Conservation (phyloP, 805 yeast species). For the Ogataea kodamae region DNA sequence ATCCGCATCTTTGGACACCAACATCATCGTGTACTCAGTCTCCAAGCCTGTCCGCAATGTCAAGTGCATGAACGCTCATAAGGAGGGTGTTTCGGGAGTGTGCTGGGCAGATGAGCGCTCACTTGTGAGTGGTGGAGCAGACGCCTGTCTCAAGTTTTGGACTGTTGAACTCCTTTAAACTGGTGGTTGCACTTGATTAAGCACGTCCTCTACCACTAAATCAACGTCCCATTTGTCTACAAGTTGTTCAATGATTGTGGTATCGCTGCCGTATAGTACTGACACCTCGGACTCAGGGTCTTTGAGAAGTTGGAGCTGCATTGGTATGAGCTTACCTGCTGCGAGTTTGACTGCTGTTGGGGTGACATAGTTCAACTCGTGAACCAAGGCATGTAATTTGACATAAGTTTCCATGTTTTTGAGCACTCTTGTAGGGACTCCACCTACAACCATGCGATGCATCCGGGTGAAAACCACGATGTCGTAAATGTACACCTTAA, state of each 20-base stretch:
- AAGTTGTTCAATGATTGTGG: conserved; percentile 38
- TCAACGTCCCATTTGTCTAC: conserved; percentile 44
- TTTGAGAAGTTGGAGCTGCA: conserved; percentile 35
- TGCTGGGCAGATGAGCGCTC: conserved; percentile 55
- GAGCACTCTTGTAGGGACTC: conserved; percentile 46
- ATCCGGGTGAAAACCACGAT: conserved; percentile 49
- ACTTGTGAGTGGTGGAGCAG: conserved; percentile 73
- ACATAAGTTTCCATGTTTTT: conserved; percentile 40
- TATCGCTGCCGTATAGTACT: conserved; percentile 54
- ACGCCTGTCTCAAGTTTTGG: conserved; percentile 81
- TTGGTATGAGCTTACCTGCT: conserved; percentile 46
- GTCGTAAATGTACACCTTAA: conserved; percentile 54
- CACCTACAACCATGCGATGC: conserved; percentile 52
- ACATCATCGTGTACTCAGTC: conserved; percentile 75
- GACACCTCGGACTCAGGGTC: conserved; percentile 47
- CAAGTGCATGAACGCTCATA: conserved; percentile 77
- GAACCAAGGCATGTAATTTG: conserved; percentile 40
- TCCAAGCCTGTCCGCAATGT: conserved; percentile 72
- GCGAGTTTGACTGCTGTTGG: conserved; percentile 53
- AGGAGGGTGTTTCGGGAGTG: conserved; percentile 77
- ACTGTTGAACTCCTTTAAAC: conserved; percentile 31
- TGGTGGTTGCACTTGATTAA: conserved; percentile 51
- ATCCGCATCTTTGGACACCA: conserved; percentile 82
- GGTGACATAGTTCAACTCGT: conserved; percentile 41
- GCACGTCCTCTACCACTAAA: conserved; percentile 49